phyloP scores from a whole-genome alignment of 2,329 filamentous ascomycete genomes.

The Curvularia spicifera region DNA sequence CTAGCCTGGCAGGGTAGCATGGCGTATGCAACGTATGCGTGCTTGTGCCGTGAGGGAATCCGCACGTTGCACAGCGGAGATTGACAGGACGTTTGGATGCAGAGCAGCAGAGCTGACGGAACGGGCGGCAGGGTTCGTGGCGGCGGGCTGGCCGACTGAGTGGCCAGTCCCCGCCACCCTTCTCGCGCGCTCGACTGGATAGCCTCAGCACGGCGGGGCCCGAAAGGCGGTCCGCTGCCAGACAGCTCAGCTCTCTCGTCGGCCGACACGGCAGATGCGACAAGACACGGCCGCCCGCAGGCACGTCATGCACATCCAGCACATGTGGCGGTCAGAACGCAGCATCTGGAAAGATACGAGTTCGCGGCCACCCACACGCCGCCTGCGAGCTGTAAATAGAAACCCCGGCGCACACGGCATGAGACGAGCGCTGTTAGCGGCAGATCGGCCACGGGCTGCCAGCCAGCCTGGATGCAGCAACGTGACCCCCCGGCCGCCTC shows the following conservation, averaged over 20 bases:
- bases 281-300: neutral
- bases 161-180: neutral
- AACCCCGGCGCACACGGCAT: conserved; percentile 5
- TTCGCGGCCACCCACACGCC: neutral
- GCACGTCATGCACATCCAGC: neutral
- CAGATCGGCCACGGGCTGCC: conserved; percentile 9
- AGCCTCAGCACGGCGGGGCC: conserved; percentile 10
- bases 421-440: conserved; percentile 12
- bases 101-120: neutral
- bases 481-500: conserved; percentile 2
- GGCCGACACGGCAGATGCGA: neutral
- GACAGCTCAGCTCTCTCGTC: conserved; percentile 12
- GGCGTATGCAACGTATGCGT: neutral
- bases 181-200: conserved; percentile 8
- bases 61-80: neutral
- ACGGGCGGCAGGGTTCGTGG: conserved; percentile 1
- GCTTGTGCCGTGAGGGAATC: neutral
- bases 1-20: neutral
- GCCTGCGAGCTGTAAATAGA: conserved; percentile 15
- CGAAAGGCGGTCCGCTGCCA: conserved; percentile 13
- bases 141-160: neutral
- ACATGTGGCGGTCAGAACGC: conserved; percentile 5
- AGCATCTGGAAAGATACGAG: conserved; percentile 9
- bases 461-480: conserved; percentile 12
- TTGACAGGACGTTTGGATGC: neutral